phyloP scores from a whole-genome alignment of 2,329 filamentous ascomycete genomes.

The Stenocarpella maydis region DNA sequence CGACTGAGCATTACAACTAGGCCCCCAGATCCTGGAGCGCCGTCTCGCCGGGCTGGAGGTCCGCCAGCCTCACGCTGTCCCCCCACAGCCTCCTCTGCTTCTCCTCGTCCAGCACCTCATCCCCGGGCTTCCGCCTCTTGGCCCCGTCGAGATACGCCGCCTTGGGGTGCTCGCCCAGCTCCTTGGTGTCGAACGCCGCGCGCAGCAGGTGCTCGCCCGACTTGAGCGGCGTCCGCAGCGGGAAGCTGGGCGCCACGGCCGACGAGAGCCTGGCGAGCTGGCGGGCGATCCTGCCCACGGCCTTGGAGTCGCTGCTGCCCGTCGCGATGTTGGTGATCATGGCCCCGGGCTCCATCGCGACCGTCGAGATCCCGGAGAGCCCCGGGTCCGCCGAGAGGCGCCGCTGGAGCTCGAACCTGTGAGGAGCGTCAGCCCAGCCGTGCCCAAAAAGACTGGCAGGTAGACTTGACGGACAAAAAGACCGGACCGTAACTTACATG shows the following conservation, averaged over 20 bases:
- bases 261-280: slow-evolving; percentile 22
- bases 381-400: slow-evolving; percentile 42
- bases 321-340: slow-evolving; percentile 42
- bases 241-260: slow-evolving; percentile 10
- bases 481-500: slow-evolving; percentile 42
- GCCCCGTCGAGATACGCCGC: slow-evolving; percentile 16
- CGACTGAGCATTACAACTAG: no score
- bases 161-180: slow-evolving; percentile 26
- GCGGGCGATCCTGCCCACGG: neutral
- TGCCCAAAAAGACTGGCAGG: no score
- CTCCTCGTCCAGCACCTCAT: slow-evolving; percentile 20
- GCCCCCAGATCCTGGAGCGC: slow-evolving; percentile 4
- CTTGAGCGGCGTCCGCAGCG: slow-evolving; percentile 20
- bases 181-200: slow-evolving; percentile 23
- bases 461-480: no score
- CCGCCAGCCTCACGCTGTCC: slow-evolving; percentile 26
- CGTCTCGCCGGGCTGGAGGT: slow-evolving; percentile 3
- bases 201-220: slow-evolving; percentile 25
- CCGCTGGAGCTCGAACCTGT: slow-evolving; percentile 42
- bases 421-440: neutral
- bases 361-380: slow-evolving; percentile 42
- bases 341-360: slow-evolving; percentile 46
- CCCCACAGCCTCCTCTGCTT: slow-evolving; percentile 26
- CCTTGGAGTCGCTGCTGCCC: slow-evolving; percentile 28
- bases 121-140: slow-evolving; percentile 2